Conservation (phyloP, 2,329 filamentous ascomycete species). For the Aspergillus neotritici region DNA sequence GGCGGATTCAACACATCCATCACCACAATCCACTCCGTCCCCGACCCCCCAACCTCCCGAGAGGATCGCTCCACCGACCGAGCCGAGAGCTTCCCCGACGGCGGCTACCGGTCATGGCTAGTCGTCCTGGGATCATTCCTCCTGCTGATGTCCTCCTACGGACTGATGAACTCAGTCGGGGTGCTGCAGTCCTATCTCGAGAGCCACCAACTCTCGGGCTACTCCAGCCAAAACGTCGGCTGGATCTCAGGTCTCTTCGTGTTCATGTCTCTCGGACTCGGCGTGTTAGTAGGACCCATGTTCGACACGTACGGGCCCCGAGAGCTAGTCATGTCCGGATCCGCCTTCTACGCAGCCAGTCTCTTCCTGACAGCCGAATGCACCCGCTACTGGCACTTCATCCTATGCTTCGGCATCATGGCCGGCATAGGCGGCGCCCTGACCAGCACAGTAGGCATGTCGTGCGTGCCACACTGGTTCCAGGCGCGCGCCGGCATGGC, state of each 20-base stretch:
- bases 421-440: constrained; percentile 34
- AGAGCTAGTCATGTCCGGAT: constrained; percentile 38
- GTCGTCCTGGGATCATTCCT: constrained; percentile 35
- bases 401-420: constrained; percentile 37
- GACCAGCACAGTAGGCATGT: constrained; percentile 35
- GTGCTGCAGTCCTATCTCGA: constrained; percentile 46
- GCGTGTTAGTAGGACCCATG: constrained; percentile 47
- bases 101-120: constrained; percentile 32
- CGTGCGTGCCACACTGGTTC: constrained; percentile 41
- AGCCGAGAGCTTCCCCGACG: constrained; percentile 25
- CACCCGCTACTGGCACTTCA: constrained; percentile 45
- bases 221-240: constrained; percentile 43
- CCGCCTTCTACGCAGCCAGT: constrained; percentile 34
- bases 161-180: constrained; percentile 48
- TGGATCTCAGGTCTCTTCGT: constrained; percentile 49
- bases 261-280: constrained; percentile 41
- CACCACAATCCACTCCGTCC: too few species aligned
- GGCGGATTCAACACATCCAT: too few species aligned
- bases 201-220: constrained; percentile 40
- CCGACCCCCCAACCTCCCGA: too few species aligned
- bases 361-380: constrained; percentile 47
- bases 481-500: constrained; percentile 35
- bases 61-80: too few species aligned
- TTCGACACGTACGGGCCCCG: constrained; percentile 47
- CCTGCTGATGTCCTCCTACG: constrained; percentile 37